Evolutionary conservation across 2,329 filamentous ascomycete species (phyloP), one percentile per base, ranked within the genome.

Genomic region (Penicillium concentricum): DNA sequence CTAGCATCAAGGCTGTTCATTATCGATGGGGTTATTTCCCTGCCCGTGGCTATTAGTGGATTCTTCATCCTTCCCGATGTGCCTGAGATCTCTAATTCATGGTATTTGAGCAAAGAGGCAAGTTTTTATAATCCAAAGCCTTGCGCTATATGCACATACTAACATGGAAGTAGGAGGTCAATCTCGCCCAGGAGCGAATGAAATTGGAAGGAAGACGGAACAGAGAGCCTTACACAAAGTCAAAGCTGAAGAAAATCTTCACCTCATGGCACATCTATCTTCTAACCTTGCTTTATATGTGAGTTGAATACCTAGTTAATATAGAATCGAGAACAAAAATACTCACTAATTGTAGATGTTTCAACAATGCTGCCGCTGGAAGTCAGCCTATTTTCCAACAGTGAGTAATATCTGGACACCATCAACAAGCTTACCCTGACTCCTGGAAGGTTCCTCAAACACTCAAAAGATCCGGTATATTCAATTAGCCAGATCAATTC

Each of bases 181-280:
- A 69, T 3, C 69, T 82, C 5, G 77, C 79, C 0, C 73, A 76
- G 51, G 78, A 78, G 59, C 71, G 82, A 26, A 83, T 84, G 81
- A 61, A 78, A 58, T 64, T 79, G 5, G 80, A 82, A 67, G 78
- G 81, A 18, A 70, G 81, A 12, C 69, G 76, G 57, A 68, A 74
- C 22, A 68, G 78, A 51, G 68, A 72, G 43, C 78, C 78, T 0
- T 82, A 80, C 60, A 81, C 79, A 0, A 74, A 71, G 51, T 67
- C 72, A 2, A 87, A 86, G 70, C 64, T 88, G 38, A 79, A 78
- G 69, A 83, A 81, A 63, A 87, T 88, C 18, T 82, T 88, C 55
- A 77, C 78, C 0, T 83, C 81, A 6, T 89, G 87, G 86, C 86
- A 86, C 59, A 83, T 89, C 1, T 89, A 86, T 54, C 61, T 81